Evolutionary conservation across 331 rosid species (phyloP), one percentile per base, ranked within the genome.

Genomic region (Phaseolus coccineus): DNA sequence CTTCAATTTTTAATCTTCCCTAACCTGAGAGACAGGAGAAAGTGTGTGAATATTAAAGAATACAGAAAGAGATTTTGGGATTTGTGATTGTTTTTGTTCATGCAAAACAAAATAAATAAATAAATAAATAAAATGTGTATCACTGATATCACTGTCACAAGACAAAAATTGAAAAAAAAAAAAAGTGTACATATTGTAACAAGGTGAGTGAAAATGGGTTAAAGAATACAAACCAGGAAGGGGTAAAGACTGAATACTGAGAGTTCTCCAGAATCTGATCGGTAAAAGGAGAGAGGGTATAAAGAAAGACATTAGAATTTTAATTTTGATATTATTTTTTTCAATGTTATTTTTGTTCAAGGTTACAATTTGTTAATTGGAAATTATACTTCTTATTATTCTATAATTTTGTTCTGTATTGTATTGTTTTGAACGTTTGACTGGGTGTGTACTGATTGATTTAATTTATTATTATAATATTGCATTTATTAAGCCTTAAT

Each of bases 61-160:
- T 40, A 30, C 6, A 33, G 2, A 59, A n/a, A 12, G 1, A 14
- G 16, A 16, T 28, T 3, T 59, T 28, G 1, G 65, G 33, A 56
- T 56, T 56, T 28, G 66, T 16, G 65, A 4, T 28, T 28, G 13
- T 28, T 13, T 56, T 9, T 9, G 64, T 58, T 59, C 66, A 59
- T 59, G 66, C 40, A 59, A 59, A 59, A 59, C 11, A 59, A 12
- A 57, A 55, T 52, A 51, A 58, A 59, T 13, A 61, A 58, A 59
- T 13, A 61, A 13, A 61, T 28, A 52, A 59, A 61, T 13, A 61
- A 14, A 61, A 30, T 61, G 24, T 62, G 24, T 31, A 31, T 30
- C 44, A 62, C 68, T 62, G 3, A 64, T 35, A 35, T 64, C 48
- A 63, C 25, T 35, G 19, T 64, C 46, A 64, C 69, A 33, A 62